Percentiles rank a stretch among this genome's conserved stretches.
Conservation (phyloP, 805 yeast genomes). For the Lipomyces kockii region DNA sequence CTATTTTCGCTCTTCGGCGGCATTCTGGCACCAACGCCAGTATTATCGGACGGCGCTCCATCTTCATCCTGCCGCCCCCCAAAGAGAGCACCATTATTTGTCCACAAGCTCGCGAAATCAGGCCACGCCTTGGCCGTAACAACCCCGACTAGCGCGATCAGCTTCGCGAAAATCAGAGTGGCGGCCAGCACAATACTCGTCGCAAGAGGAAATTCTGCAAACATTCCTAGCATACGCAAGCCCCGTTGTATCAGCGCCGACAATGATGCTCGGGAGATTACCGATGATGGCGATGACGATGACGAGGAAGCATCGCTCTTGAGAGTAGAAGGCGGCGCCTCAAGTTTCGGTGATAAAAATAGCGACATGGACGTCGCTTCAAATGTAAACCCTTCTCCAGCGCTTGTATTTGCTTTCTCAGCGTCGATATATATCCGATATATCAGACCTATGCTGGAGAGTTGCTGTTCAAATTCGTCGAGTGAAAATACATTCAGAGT, state of each 20-base stretch:
- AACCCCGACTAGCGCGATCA: background rate
- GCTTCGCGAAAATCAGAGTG: conserved; percentile 3
- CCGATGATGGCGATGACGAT: background rate
- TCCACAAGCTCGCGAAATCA: conserved; percentile 14
- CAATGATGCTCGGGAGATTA: too few species aligned
- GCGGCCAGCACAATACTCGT: background rate
- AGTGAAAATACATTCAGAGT: background rate
- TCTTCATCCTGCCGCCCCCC: conserved; percentile 20
- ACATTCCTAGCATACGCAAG: background rate
- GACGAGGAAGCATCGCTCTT: background rate
- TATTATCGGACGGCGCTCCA: conserved; percentile 6
- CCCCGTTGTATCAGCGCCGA: background rate
- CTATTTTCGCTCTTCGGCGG: background rate
- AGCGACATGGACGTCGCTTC: background rate
- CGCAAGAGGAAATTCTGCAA: background rate
- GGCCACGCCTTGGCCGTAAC: background rate
- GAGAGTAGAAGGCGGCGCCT: background rate
- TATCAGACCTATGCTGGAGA: too few species aligned
- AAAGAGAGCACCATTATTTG: background rate
- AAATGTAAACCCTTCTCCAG: background rate
- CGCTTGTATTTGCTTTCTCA: background rate
- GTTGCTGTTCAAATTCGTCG: background rate
- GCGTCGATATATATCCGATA: too few species aligned
- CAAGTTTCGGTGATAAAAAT: background rate
- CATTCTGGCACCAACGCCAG: background rate